Percentiles rank a stretch among this genome's conserved stretches.
Conservation (phyloP, 805 yeast species). For the Pichia rugopelliculosa region DNA sequence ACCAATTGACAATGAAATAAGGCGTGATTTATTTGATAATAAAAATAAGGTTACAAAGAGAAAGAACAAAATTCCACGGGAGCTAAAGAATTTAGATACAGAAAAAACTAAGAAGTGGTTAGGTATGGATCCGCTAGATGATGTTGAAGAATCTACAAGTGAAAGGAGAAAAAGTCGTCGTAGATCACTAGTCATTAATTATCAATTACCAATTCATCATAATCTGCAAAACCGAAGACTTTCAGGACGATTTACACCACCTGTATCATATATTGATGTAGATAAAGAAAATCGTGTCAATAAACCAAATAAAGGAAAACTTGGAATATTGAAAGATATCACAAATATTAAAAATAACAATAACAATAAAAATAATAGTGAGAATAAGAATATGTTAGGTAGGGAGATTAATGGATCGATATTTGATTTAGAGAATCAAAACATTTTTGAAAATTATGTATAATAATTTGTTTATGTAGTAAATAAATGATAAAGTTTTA, state of each 20-base stretch:
- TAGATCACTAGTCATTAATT: slow-evolving; percentile 48
- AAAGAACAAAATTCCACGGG: slow-evolving; percentile 21
- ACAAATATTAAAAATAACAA: slow-evolving; percentile 3
- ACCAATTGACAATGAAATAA: background rate
- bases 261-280: slow-evolving; percentile 4
- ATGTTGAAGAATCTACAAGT: slow-evolving; percentile 8
- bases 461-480: background rate
- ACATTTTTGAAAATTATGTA: slow-evolving; percentile 2
- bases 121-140: slow-evolving; percentile 23
- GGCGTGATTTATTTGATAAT: slow-evolving; percentile 12
- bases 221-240: slow-evolving; percentile 65
- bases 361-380: background rate
- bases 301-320: background rate
- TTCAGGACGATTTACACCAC: slow-evolving; percentile 31
- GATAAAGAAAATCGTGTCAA: slow-evolving; percentile 14
- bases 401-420: background rate
- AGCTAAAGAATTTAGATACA: slow-evolving; percentile 34
- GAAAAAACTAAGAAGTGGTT: slow-evolving; percentile 16
- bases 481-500: background rate
- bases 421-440: slow-evolving; percentile 8
- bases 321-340: slow-evolving; percentile 1
- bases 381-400: background rate
- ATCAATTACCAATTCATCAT: slow-evolving; percentile 54
- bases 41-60: slow-evolving; percentile 10
- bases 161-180: slow-evolving; percentile 31